A percentile compares a stretch with the other conserved stretches of the same genome.
Evolutionary conservation across 345 rosid species (phyloP).

Genomic region (rapeseed (Brassica napus)): DNA sequence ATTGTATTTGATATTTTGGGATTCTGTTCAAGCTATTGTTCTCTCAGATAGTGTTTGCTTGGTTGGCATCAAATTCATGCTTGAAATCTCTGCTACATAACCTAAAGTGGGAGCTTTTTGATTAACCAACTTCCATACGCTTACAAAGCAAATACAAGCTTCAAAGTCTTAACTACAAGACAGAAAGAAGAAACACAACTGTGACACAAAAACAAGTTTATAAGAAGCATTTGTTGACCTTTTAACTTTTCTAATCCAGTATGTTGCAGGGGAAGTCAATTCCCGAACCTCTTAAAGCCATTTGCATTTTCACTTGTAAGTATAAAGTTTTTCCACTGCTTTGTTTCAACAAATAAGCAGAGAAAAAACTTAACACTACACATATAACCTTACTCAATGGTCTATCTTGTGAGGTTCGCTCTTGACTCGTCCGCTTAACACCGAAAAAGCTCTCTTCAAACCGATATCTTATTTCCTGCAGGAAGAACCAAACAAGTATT

Average conservation of each 20-base stretch:
- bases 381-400: conserved; percentile 32
- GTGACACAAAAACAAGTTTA: conserved; percentile 16
- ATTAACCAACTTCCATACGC: not conserved
- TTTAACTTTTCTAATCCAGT: not conserved
- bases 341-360: conserved; percentile 34
- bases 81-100: not conserved
- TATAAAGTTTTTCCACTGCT: conserved; percentile 30
- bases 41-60: not conserved
- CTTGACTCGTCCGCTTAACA: conserved; percentile 64
- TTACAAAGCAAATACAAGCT: conserved; percentile 15
- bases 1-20: not conserved
- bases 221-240: not conserved
- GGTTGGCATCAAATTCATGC: conserved; percentile 7
- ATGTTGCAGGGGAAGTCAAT: conserved; percentile 68
- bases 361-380: conserved; percentile 36
- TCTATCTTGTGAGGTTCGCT: conserved; percentile 78
- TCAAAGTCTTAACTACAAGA: conserved; percentile 10
- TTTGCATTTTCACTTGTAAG: conserved; percentile 15
- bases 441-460: conserved; percentile 25
- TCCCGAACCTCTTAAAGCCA: conserved; percentile 81
- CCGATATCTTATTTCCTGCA: conserved; percentile 24
- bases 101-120: not conserved
- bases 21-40: not conserved
- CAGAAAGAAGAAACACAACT: conserved; percentile 22
- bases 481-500: not conserved